Evolutionary conservation across 176 grass and related monocot species (phyloP).

Genomic region (Oryza punctata): DNA sequence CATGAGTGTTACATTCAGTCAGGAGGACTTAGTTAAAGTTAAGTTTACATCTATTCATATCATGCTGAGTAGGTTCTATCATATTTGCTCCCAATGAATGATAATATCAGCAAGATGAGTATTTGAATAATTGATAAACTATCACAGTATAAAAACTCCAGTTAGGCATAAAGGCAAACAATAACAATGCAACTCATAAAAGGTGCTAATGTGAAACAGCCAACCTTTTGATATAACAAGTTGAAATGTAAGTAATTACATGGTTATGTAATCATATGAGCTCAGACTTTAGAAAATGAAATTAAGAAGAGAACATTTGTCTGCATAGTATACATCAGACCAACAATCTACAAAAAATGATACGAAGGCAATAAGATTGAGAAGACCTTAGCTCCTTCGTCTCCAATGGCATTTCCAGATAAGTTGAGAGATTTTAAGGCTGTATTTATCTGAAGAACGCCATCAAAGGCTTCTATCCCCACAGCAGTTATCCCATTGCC

Average conservation of each 20-base stretch:
- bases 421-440: conserved; percentile 83
- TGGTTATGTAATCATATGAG: conserved; percentile 19
- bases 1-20: conserved; percentile 68
- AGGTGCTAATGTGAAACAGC: not conserved
- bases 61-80: not conserved
- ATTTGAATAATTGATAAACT: conserved; percentile 23
- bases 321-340: not conserved
- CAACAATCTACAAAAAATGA: conserved; percentile 11
- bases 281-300: not conserved
- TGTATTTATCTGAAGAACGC: conserved; percentile 95
- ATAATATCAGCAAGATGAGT: conserved; percentile 12
- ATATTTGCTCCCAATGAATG: not conserved
- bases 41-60: not conserved
- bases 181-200: conserved; percentile 6
- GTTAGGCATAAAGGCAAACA: conserved; percentile 18
- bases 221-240: conserved; percentile 24
- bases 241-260: not conserved
- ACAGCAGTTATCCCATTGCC: conserved; percentile 88
- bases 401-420: conserved; percentile 89
- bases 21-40: not conserved
- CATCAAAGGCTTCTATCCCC: conserved; percentile 90
- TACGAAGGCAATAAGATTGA: conserved; percentile 42
- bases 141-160: not conserved
- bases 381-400: conserved; percentile 99
- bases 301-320: not conserved